phyloP scores from a whole-genome alignment of 192 early-diverging fungal genomes.

The Mycoemilia scoparia region DNA sequence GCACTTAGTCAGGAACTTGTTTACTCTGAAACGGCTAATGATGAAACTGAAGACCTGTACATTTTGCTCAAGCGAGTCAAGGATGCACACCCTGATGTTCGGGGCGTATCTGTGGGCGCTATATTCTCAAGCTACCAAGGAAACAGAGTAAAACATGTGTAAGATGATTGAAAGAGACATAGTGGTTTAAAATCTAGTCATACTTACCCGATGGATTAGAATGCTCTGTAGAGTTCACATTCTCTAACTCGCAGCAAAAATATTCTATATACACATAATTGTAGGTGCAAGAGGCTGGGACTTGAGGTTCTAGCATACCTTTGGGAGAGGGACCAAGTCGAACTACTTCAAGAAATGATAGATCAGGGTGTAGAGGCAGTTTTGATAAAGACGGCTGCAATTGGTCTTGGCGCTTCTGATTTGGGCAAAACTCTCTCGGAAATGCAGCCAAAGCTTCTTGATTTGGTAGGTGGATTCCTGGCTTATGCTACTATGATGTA shows the following conservation, averaged over 20 bases:
- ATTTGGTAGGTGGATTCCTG: no score
- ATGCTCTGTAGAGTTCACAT: no score
- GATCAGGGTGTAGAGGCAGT: conserved; percentile 56
- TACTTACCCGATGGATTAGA: no score
- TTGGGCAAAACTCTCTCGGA: conserved; percentile 62
- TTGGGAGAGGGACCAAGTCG: conserved; percentile 75
- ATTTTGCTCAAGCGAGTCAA: conserved; percentile 50
- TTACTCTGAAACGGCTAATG: conserved; percentile 46
- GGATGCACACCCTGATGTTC: conserved; percentile 50
- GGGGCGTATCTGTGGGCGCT: conserved; percentile 82
- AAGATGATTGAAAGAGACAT: no score
- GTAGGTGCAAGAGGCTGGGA: conserved; percentile 69
- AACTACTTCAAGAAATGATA: conserved; percentile 76
- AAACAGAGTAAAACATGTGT: conserved; percentile 92
- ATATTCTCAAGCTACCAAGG: conserved; percentile 95
- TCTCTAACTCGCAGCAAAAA: not conserved
- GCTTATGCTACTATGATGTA: not conserved
- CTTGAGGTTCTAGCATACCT: conserved; percentile 69
- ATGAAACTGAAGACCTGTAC: conserved; percentile 93
- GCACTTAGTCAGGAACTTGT: conserved; percentile 44
- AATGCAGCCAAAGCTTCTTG: conserved; percentile 57
- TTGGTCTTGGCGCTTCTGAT: conserved; percentile 41
- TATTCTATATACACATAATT: no score
- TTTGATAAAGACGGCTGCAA: conserved; percentile 83
- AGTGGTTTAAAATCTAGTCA: no score